Percentiles rank a stretch among this genome's conserved stretches.
These are phyloP conservation scores for Arachnopeziza araneosa DNA, from an alignment of 2,329 filamentous ascomycete genomes.

Conservation along the genomic window DNA sequence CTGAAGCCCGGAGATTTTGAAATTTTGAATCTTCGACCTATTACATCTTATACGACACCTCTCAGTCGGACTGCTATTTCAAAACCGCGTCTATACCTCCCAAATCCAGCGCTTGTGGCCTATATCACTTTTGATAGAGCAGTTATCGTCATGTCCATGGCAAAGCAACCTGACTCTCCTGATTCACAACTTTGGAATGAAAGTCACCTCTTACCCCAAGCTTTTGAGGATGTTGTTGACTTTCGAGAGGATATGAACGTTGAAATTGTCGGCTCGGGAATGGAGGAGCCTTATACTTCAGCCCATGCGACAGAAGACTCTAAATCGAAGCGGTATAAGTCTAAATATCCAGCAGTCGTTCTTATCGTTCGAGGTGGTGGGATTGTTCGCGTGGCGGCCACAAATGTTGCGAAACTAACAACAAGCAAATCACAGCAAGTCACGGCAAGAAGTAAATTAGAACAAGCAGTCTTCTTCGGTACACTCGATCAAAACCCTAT, in stretches of 20 bases:
- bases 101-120: constrained; percentile 71
- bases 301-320: constrained; percentile 40
- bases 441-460: constrained; percentile 81
- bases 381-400: constrained; percentile 52
- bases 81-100: constrained; percentile 68
- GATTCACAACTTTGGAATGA: constrained; percentile 70
- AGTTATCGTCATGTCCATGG: constrained; percentile 70
- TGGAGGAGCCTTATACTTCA: constrained; percentile 49
- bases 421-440: constrained; percentile 55
- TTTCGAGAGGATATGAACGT: constrained; percentile 62
- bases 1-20: constrained; percentile 48
- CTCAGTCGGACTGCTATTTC: constrained; percentile 32
- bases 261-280: constrained; percentile 58
- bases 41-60: constrained; percentile 58
- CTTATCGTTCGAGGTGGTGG: constrained; percentile 59
- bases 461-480: constrained; percentile 93
- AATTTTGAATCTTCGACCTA: constrained; percentile 62
- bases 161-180: constrained; percentile 61
- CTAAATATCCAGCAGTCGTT: constrained; percentile 57
- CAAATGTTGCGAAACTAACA: constrained; percentile 54
- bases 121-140: constrained; percentile 77
- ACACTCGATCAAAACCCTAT: constrained; percentile 77
- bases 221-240: constrained; percentile 83
- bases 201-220: constrained; percentile 54
- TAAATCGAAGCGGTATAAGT: constrained; percentile 46